Conservation (phyloP, 768 basidiomycete genomes). For the Multifurca ochricompacta region DNA sequence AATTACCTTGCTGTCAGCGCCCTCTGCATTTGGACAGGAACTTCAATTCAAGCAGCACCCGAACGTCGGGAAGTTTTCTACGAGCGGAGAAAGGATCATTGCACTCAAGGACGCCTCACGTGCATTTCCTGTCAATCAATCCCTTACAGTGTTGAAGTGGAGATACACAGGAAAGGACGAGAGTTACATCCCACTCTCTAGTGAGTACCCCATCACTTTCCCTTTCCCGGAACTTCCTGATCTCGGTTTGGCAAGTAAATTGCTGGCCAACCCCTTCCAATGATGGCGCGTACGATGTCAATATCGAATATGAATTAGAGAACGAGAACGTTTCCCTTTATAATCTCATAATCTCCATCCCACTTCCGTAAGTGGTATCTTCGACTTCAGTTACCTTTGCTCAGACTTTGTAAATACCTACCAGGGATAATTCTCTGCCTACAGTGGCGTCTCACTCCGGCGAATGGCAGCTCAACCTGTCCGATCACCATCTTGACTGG, state of each 20-base stretch:
- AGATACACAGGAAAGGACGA: conserved; percentile 87
- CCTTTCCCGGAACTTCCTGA: neutral
- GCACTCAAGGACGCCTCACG: conserved; percentile 77
- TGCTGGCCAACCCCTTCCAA: conserved; percentile 94
- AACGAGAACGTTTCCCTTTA: conserved; percentile 71
- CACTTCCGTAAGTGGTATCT: conserved; percentile 69
- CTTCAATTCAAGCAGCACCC: conserved; percentile 98
- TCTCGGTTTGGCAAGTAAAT: conserved; percentile 52
- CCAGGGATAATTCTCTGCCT: conserved; percentile 74
- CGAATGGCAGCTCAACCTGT: conserved; percentile 76
- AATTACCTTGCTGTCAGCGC: conserved; percentile 51
- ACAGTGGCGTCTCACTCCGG: conserved; percentile 70
- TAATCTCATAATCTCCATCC: conserved; percentile 85
- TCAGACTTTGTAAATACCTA: neutral
- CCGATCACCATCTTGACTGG: conserved; percentile 82
- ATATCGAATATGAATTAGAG: conserved; percentile 96
- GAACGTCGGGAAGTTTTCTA: conserved; percentile 79
- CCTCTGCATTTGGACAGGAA: conserved; percentile 53
- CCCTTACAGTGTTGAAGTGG: conserved; percentile 88
- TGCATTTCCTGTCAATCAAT: conserved; percentile 82
- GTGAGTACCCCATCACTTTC: conserved; percentile 40
- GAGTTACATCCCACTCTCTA: conserved; percentile 81
- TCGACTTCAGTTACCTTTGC: neutral
- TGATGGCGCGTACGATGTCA: conserved; percentile 89
- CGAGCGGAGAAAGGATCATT: conserved; percentile 58